Evolutionary conservation across 148 eudicot genomes (phyloP).

Genomic region (Oxyria digyna): DNA sequence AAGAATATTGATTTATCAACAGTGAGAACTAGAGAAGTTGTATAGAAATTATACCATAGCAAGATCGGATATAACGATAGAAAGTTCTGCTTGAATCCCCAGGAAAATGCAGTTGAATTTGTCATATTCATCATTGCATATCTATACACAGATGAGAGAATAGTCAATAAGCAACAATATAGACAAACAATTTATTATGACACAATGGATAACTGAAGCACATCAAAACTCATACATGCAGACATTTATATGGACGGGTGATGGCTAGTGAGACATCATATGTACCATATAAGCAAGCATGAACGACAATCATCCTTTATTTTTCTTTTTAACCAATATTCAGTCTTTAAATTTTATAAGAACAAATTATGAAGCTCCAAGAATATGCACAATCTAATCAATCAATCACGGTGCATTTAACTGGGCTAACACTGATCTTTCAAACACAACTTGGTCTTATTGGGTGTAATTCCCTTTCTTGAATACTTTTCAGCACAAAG

Average conservation of each 20-base stretch:
- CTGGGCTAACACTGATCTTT: not conserved
- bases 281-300: not conserved
- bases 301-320: not conserved
- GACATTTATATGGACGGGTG: not conserved
- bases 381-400: too few species aligned
- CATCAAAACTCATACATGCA: not conserved
- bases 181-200: not conserved
- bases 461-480: not conserved
- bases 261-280: not conserved
- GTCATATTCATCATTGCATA: slow-evolving; percentile 71
- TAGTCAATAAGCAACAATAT: not conserved
- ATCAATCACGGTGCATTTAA: not conserved
- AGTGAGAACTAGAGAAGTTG: not conserved
- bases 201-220: not conserved
- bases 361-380: not conserved
- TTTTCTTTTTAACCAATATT: not conserved
- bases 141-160: slow-evolving; percentile 18
- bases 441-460: not conserved
- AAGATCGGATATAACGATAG: slow-evolving; percentile 66
- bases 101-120: slow-evolving; percentile 50
- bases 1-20: not conserved
- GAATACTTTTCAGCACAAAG: not conserved
- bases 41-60: slow-evolving; percentile 44
- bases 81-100: slow-evolving; percentile 70
- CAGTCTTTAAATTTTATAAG: not conserved